A percentile compares a stretch with the other conserved stretches of the same genome.
These are phyloP conservation scores for Penicillium expansum DNA, from an alignment of 2,329 filamentous ascomycete species.

Conservation along the genomic window DNA sequence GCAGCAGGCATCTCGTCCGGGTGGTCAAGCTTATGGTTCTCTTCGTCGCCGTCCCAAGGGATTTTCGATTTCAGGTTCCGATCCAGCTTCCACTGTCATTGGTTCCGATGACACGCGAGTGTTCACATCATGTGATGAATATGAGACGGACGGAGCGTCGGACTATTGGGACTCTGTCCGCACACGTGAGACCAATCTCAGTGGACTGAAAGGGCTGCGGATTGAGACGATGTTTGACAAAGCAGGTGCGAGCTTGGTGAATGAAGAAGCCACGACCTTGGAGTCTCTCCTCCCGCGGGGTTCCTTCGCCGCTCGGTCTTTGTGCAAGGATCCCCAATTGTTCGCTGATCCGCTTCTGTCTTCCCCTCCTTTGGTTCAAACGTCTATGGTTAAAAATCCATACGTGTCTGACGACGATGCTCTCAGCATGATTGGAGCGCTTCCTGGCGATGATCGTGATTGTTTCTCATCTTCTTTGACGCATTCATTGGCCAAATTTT, in stretches of 20 bases:
- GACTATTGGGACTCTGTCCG: slow-evolving; percentile 64
- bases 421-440: slow-evolving; percentile 28
- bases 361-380: slow-evolving; percentile 14
- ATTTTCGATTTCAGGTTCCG: slow-evolving; percentile 56
- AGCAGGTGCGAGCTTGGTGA: slow-evolving; percentile 38
- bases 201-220: slow-evolving; percentile 53
- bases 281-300: slow-evolving; percentile 50
- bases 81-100: slow-evolving; percentile 58
- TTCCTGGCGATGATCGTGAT: slow-evolving; percentile 25
- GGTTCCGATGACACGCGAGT: slow-evolving; percentile 61
- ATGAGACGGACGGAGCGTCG: slow-evolving; percentile 60
- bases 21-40: slow-evolving; percentile 21
- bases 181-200: slow-evolving; percentile 56
- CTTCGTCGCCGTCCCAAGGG: slow-evolving; percentile 47
- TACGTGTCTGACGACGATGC: slow-evolving; percentile 28
- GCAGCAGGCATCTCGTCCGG: slow-evolving; percentile 24
- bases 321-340: slow-evolving; percentile 21
- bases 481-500: slow-evolving; percentile 9
- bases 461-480: slow-evolving; percentile 6
- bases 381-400: slow-evolving; percentile 15
- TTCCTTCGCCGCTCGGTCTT: slow-evolving; percentile 37
- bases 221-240: slow-evolving; percentile 65
- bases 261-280: slow-evolving; percentile 45
- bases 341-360: slow-evolving; percentile 17
- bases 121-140: slow-evolving; percentile 58